Conservation (phyloP, 306 rosid genomes). For the Cucurbita moschata region DNA sequence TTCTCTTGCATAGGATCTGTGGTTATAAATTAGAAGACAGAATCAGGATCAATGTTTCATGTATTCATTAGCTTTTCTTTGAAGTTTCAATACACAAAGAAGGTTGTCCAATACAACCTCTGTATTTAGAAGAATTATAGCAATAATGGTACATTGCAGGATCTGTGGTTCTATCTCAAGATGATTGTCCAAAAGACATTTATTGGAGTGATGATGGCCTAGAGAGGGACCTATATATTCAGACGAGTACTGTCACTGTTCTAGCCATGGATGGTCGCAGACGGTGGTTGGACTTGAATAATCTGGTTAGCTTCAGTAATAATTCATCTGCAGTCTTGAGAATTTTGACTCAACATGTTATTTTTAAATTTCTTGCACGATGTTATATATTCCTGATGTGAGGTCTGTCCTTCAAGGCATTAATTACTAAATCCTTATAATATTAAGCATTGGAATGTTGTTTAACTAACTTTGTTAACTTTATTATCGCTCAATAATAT, state of each 20-base stretch:
- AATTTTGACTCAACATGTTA: neutral
- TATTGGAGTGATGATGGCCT: slow-evolving; percentile 87
- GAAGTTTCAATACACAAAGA: neutral
- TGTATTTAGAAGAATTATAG: slow-evolving; percentile 2
- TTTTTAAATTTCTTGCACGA: neutral
- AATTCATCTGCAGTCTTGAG: slow-evolving; percentile 10
- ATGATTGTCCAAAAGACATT: slow-evolving; percentile 54
- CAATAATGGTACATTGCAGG: slow-evolving; percentile 30
- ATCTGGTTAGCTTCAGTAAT: slow-evolving; percentile 45
- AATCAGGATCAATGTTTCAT: neutral
- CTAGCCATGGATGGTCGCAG: slow-evolving; percentile 99
- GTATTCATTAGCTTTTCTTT: neutral
- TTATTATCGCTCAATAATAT: neutral
- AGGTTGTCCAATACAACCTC: neutral
- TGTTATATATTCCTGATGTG: neutral
- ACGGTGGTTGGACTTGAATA: slow-evolving; percentile 88
- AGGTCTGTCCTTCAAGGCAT: neutral
- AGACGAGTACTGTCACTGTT: slow-evolving; percentile 61
- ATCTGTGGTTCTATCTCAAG: slow-evolving; percentile 23
- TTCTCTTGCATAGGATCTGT: neutral
- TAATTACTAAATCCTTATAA: neutral
- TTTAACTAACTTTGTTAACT: neutral
- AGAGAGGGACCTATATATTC: slow-evolving; percentile 79
- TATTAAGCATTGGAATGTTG: neutral
- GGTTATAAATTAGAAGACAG: neutral